Base-by-base conservation (phyloP, 1,284 basidiomycete species). In the Leccinum solheimii region DNA sequence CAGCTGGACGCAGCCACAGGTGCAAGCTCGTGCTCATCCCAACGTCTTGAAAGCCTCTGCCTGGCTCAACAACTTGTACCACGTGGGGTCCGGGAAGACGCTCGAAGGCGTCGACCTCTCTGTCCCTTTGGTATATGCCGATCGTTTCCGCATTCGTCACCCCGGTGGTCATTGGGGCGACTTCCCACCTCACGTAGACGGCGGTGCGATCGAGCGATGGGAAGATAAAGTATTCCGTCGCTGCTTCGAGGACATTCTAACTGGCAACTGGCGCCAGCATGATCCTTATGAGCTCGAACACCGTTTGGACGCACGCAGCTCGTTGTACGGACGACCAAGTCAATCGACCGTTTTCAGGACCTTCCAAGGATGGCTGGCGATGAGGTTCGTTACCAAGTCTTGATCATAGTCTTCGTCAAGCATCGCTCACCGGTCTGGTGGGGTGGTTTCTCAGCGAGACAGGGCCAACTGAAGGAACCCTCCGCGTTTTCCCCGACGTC, bases 171-270 rank as follows among this genome's bases (percentile, higher is more conserved):
- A 79, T 54, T 94, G 93, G 83, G 79, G 81, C 6, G 69, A 78
- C 5, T 88, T 90, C 60, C 86, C 87, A 3, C 91, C 92, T 0
- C 94, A 95, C 70, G 80, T 95, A 55, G 92, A 95, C 69, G 86
- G 93, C 11, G 93, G 91, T 2, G 77, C 84, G 0, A 87, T 95
- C 30, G 94, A 96, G 75, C 80, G 92, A 26, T 95, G 93, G 93
- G 92, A 95, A 72, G 92, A 95, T 68, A 75, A 81, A 5, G 75
- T 72, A 1, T 91, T 94, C 76, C 80, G 90, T 38, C 78, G 76
- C 3, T 88, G 85, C 65, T 94, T 89, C 71, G 74, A 75, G 3
- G 80, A 85, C 55, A 92, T 95, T 59, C 77, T 95, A 16, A 71
- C 74, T 14, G 90, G 90, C 0, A 76, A 86, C 38, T 94, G 91